A percentile compares a stretch with the other conserved stretches of the same genome.
phyloP scores from a whole-genome alignment of 805 yeast genomes.

The Wickerhamiella galacta region DNA sequence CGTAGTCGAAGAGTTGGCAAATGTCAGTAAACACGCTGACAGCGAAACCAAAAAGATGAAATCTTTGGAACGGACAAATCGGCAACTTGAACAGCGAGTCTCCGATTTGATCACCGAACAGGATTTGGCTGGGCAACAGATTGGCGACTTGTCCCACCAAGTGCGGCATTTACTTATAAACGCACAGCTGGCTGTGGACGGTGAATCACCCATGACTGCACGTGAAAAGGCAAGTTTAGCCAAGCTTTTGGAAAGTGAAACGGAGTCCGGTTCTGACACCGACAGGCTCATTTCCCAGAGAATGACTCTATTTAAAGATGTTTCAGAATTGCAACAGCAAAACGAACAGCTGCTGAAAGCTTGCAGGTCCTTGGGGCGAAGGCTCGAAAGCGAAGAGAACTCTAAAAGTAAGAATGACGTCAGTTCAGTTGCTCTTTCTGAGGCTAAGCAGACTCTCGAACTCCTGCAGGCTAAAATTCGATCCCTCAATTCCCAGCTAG shows the following conservation, averaged over 20 bases:
- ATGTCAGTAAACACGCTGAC: constrained; percentile 36
- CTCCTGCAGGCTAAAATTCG: constrained; percentile 23
- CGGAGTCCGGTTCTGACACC: constrained; percentile 40
- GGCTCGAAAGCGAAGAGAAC: constrained; percentile 48
- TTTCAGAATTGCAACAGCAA: constrained; percentile 52
- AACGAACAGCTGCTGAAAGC: constrained; percentile 57
- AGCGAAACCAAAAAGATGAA: constrained; percentile 22
- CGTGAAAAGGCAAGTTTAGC: constrained; percentile 52
- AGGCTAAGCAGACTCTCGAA: constrained; percentile 22
- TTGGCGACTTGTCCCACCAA: constrained; percentile 65
- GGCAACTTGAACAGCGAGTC: constrained; percentile 20
- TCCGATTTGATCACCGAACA: constrained; percentile 33
- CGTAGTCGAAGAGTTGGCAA: constrained; percentile 38
- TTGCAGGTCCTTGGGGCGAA: constrained; percentile 53
- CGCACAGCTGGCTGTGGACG: constrained; percentile 38
- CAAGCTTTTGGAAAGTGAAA: constrained; percentile 28
- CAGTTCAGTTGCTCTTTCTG: constrained; percentile 21
- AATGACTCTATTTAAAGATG: constrained; percentile 49
- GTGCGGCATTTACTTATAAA: constrained; percentile 52
- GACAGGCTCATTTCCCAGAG: constrained; percentile 56
- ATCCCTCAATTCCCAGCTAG: constrained; percentile 33
- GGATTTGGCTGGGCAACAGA: constrained; percentile 35
- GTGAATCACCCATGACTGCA: constrained; percentile 43
- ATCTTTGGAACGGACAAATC: constrained; percentile 22
- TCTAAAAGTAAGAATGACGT: constrained; percentile 13